Base-by-base conservation (phyloP, 2,329 filamentous ascomycete genomes). In the Cercospora sesami region DNA sequence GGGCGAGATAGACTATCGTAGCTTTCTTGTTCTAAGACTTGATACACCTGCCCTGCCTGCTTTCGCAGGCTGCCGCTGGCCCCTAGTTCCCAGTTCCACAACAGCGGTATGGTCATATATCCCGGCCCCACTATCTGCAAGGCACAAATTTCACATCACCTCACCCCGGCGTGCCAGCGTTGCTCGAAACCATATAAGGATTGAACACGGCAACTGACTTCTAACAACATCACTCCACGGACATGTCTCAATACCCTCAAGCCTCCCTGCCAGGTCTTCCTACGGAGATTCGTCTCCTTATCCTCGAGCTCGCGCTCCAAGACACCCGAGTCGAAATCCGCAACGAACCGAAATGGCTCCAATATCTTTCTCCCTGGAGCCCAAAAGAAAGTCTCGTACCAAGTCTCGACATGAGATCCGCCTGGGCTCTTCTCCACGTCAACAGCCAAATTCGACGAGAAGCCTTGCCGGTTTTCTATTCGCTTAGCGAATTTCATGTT, bases 231-330 rank as follows among this genome's bases (percentile, higher is more conserved):
- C 8, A 21, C 42, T 21, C 42, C 42, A 6, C n/a, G 1, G 10
- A 18, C 2, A 55, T 55, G 51, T n/a, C 51, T 26, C 26, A 39
- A 21, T 31, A 53, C 28, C 45, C 60, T 18, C 63, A 59, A 59
- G 63, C 63, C n/a, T 64, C 51, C 14, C 26, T 64, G 1, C 18
- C 26, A 18, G 63, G 63, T 16, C 63, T 64, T 9, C 63, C 63
- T 6, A 42, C 51, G 5, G 63, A 64, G 8, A 53, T 64, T 16
- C 63, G 63, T 7, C 63, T 64, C 16, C 9, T 33, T 3, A 59
- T 64, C 10, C 51, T 64, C 30, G n/a, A 64, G 30, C 23, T 39
- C 23, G 33, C 63, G 12, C 31, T 59, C n/a, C 21, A 64, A n/a
- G n/a, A 33, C 10, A 7, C 51, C 7, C 30, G 51, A 7, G 48